phyloP scores from a whole-genome alignment of 768 basidiomycete genomes.

The Hypholoma fasciculare region DNA sequence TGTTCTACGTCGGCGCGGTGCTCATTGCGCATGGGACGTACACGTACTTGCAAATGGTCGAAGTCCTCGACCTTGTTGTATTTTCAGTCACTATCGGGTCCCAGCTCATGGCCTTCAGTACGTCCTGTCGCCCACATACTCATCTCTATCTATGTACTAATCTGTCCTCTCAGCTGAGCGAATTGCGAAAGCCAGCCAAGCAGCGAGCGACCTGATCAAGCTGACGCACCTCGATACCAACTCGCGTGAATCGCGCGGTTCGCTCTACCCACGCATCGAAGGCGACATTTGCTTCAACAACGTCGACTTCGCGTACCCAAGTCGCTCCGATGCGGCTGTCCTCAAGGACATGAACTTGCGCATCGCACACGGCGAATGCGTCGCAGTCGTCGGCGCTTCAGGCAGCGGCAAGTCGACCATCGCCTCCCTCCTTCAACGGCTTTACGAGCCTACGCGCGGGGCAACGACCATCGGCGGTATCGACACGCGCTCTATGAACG shows the following conservation, averaged over 20 bases:
- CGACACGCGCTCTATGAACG: slow-evolving; percentile 52
- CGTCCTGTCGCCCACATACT: neutral
- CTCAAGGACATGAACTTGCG: slow-evolving; percentile 69
- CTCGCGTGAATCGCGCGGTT: slow-evolving; percentile 73
- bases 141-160: neutral
- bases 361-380: slow-evolving; percentile 75
- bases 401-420: slow-evolving; percentile 88
- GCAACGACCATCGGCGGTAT: slow-evolving; percentile 52
- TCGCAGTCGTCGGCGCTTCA: slow-evolving; percentile 80
- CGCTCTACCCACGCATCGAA: slow-evolving; percentile 35
- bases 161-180: slow-evolving; percentile 43
- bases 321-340: slow-evolving; percentile 78
- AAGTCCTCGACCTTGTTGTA: slow-evolving; percentile 87
- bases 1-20: slow-evolving; percentile 91
- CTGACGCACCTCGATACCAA: slow-evolving; percentile 60
- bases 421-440: slow-evolving; percentile 70
- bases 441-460: slow-evolving; percentile 73
- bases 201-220: slow-evolving; percentile 75
- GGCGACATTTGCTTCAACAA: slow-evolving; percentile 76
- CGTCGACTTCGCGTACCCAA: slow-evolving; percentile 87
- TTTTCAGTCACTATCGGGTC: slow-evolving; percentile 93
- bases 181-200: slow-evolving; percentile 83
- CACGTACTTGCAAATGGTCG: slow-evolving; percentile 85
- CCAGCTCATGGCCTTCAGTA: slow-evolving; percentile 80
- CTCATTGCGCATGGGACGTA: slow-evolving; percentile 81